Evolutionary conservation across 2,329 filamentous ascomycete genomes (phyloP), one percentile per base, ranked within the genome.

Genomic region (Stemphylium lycopersici): DNA sequence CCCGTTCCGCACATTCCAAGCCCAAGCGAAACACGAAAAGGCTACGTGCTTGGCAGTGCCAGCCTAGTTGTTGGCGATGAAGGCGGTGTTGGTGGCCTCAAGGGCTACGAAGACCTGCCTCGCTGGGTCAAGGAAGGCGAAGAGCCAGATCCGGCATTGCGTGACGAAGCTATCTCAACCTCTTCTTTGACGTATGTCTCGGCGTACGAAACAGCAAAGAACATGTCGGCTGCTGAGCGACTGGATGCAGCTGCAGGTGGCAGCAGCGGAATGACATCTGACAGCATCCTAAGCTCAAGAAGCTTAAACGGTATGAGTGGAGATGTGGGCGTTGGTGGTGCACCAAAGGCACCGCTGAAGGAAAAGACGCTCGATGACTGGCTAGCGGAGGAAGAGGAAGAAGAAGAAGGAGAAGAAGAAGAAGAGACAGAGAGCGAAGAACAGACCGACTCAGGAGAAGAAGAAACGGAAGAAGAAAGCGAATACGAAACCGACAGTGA

Each of bases 311-410:
- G 84, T 79, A 75, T 77, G 4, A 57, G 59, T 24, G 57, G 54
- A 39, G 50, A 62, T 38, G 31, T 12, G n/a, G 52, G 55, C 22
- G 18, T 52, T n/a, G 52, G 56, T 20, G 49, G 44, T 26, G 62
- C 32, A 13, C 49, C 45, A 31, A 68, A 61, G 46, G 55, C 55
- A 29, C 64, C 52, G 36, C 57, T 59, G 43, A 87, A 87, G 46
- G 85, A 86, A 36, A 96, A 96, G 83, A 91, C 88, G 16, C 78
- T 99, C 58, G 92, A 98, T 78, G 91, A 96, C 72, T 98, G 95
- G 93, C 80, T 98, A 52, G 91, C 88, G 4, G 81, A 83, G 18
- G 61, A 63, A 16, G 91, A 88, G 6, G 81, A 83, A 20, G 61
- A 63, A 15, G n/a, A n/a, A 6, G 83, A 84, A 78, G 84, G 60